Conservation (phyloP, 306 rosid genomes). For the Castanospermum australe region DNA sequence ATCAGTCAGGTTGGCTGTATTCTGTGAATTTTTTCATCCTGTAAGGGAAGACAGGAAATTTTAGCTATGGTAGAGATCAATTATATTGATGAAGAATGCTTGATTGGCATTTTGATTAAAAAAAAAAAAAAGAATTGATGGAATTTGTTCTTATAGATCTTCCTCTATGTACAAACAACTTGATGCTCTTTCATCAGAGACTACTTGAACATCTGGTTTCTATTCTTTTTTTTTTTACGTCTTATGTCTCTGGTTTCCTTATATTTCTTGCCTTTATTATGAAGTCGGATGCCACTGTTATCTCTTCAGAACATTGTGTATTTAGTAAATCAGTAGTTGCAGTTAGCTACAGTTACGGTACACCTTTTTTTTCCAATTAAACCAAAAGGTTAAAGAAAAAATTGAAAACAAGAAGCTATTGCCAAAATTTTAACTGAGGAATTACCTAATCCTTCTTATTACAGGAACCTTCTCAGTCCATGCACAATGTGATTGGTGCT, state of each 20-base stretch:
- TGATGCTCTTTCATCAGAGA: neutral
- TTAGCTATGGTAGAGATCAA: neutral
- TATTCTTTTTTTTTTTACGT: neutral
- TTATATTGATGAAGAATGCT: neutral
- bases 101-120: neutral
- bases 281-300: neutral
- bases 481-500: neutral
- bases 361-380: neutral
- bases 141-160: neutral
- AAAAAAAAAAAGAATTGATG: neutral
- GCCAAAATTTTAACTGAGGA: neutral
- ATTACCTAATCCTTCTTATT: slow-evolving; percentile 15
- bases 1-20: neutral
- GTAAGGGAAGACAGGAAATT: neutral
- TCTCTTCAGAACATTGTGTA: neutral
- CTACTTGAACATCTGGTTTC: neutral
- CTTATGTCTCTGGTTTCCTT: neutral
- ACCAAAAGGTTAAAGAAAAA: neutral
- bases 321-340: neutral
- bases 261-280: neutral
- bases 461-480: slow-evolving; percentile 53
- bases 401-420: neutral
- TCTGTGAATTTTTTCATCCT: neutral
- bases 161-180: neutral
- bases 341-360: neutral